Evolutionary conservation across 2,329 filamentous ascomycete genomes (phyloP).

Genomic region (Ceratocystiopsis minuta): DNA sequence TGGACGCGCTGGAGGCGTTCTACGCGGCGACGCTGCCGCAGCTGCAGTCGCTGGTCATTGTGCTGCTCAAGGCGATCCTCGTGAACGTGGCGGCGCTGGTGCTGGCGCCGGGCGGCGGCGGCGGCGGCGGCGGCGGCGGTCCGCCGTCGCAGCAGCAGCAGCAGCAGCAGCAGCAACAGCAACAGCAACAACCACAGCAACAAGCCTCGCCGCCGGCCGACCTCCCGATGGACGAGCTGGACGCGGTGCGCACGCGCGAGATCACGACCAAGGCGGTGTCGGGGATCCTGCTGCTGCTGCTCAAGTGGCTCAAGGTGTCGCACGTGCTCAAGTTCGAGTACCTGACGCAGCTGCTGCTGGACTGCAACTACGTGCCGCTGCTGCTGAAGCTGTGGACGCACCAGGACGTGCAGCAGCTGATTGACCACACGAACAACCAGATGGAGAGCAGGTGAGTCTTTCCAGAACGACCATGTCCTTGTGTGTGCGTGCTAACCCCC

Average conservation of each 20-base stretch:
- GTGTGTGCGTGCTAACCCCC: neutral
- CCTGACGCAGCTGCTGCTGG: conserved; percentile 76
- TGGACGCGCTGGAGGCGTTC: conserved; percentile 61
- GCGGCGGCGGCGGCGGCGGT: neutral
- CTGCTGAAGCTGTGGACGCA: conserved; percentile 87
- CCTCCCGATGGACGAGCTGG: conserved; percentile 54
- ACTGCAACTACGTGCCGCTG: conserved; percentile 86
- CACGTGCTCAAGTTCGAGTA: conserved; percentile 95
- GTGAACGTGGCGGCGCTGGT: conserved; percentile 77
- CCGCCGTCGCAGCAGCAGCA: too few species aligned
- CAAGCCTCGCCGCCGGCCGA: conserved; percentile 20
- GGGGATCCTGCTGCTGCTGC: conserved; percentile 66
- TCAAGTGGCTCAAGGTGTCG: conserved; percentile 94
- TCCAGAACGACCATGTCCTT: too few species aligned
- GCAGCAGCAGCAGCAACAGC: too few species aligned
- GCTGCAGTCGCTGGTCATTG: conserved; percentile 82
- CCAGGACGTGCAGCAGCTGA: conserved; percentile 79
- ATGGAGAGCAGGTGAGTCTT: conserved; percentile 29
- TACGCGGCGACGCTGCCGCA: conserved; percentile 71
- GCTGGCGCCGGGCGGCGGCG: conserved; percentile 20
- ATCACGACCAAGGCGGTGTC: conserved; percentile 83
- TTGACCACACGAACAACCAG: conserved; percentile 70
- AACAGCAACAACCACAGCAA: too few species aligned
- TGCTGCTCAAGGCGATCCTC: conserved; percentile 75
- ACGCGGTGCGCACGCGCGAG: conserved; percentile 65